Evolutionary conservation across 1,139 yeast genomes (phyloP).

Genomic region (Spathaspora sp.): DNA sequence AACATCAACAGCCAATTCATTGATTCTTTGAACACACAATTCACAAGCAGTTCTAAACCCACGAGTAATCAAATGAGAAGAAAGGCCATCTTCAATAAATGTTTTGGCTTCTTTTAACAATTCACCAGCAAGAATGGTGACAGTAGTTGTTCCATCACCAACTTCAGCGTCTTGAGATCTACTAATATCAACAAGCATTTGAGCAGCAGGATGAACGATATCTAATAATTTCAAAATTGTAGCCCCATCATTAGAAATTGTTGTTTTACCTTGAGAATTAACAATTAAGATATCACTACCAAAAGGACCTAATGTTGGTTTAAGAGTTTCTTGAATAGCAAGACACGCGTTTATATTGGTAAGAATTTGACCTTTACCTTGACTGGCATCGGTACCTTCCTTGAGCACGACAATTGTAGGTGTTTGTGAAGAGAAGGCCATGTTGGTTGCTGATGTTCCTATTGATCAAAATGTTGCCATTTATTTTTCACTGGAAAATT

Average conservation of each 20-base stretch:
- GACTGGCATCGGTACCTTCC: conserved; percentile 97
- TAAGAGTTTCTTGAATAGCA: conserved; percentile 93
- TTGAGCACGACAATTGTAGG: conserved; percentile 96
- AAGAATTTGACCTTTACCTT: conserved; percentile 93
- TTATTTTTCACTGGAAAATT: not conserved
- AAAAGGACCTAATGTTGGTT: conserved; percentile 94
- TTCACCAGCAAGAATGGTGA: conserved; percentile 92
- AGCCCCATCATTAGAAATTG: conserved; percentile 98
- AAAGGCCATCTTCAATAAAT: conserved; percentile 93
- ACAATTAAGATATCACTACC: conserved; percentile 95
- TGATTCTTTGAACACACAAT: conserved; percentile 70
- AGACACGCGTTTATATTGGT: conserved; percentile 95
- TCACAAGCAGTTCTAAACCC: conserved; percentile 85
- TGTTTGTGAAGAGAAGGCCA: conserved; percentile 90
- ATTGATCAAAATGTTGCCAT: not conserved
- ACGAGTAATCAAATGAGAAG: conserved; percentile 83
- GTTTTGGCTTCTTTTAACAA: conserved; percentile 84
- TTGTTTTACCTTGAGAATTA: conserved; percentile 77
- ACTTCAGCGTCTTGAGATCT: conserved; percentile 98
- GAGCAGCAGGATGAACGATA: conserved; percentile 98
- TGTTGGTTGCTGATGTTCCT: conserved; percentile 19
- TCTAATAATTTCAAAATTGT: conserved; percentile 89
- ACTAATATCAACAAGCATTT: conserved; percentile 89
- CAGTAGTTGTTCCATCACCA: conserved; percentile 98
- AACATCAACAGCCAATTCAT: conserved; percentile 73